Percentiles rank a stretch among this genome's conserved stretches.
These are phyloP conservation scores for Fraxinus latifolia DNA, from an alignment of 305 asterid genomes.

Conservation along the genomic window DNA sequence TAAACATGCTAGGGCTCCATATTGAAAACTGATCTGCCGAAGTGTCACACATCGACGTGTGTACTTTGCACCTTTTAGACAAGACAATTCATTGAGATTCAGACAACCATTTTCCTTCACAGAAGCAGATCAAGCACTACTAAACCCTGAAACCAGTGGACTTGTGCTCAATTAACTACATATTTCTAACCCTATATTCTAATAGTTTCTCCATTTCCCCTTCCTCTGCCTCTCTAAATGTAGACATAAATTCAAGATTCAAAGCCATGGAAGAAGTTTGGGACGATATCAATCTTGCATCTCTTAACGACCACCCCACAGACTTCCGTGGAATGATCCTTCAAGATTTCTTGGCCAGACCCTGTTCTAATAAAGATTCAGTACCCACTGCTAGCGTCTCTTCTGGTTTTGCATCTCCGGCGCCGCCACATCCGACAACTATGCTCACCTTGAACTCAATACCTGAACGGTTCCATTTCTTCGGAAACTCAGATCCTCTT, in stretches of 20 bases:
- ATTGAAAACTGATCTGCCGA: neutral
- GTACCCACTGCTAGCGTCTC: slow-evolving; percentile 10
- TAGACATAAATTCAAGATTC: neutral
- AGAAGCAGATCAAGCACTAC: neutral
- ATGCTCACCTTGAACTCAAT: slow-evolving; percentile 52
- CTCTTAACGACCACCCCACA: slow-evolving; percentile 31
- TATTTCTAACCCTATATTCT: neutral
- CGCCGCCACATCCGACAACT: slow-evolving; percentile 39
- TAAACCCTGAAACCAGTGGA: neutral
- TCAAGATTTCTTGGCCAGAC: slow-evolving; percentile 28
- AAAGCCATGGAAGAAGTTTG: slow-evolving; percentile 75
- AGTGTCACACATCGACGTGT: neutral
- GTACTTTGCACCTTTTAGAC: neutral
- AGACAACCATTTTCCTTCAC: slow-evolving; percentile 19
- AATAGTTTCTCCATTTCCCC: neutral
- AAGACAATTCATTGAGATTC: slow-evolving; percentile 21
- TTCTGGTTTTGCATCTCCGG: neutral
- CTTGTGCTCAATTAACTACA: neutral
- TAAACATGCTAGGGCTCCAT: neutral
- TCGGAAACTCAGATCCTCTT: slow-evolving; percentile 25
- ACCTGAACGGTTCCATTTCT: slow-evolving; percentile 33
- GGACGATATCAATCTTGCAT: slow-evolving; percentile 57
- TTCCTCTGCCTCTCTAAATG: neutral
- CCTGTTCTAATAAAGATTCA: slow-evolving; percentile 24
- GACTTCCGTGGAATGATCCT: slow-evolving; percentile 21